phyloP scores from a whole-genome alignment of 1,139 yeast genomes.

The Taphrina wiesneri region DNA sequence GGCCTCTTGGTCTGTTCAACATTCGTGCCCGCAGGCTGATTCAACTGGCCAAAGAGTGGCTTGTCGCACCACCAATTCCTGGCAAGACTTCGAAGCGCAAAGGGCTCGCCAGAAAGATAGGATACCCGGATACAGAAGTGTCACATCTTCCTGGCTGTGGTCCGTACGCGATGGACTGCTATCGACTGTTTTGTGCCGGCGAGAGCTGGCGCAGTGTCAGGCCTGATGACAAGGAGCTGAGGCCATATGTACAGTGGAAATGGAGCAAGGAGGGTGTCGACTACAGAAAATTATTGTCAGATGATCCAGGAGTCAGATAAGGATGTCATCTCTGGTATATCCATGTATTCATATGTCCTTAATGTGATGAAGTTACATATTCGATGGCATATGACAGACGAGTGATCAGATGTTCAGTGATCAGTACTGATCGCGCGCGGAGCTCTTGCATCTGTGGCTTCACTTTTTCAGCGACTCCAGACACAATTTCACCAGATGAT shows the following conservation, averaged over 20 bases:
- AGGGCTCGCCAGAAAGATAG: constrained; percentile 8
- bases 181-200: constrained; percentile 12
- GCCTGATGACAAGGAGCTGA: constrained; percentile 20
- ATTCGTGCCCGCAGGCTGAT: background rate
- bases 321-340: background rate
- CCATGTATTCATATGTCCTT: no score
- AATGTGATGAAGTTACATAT: background rate
- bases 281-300: constrained; percentile 1
- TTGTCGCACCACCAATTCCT: background rate
- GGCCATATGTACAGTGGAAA: constrained; percentile 11
- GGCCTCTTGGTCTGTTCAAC: constrained; percentile 9
- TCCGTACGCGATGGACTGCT: constrained; percentile 23
- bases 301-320: background rate
- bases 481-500: constrained; percentile 6
- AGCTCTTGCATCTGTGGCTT: background rate
- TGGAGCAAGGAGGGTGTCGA: constrained; percentile 20
- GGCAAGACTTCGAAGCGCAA: background rate
- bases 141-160: constrained; percentile 20
- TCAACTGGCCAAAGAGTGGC: background rate
- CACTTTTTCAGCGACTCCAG: constrained; percentile 4
- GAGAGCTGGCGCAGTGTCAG: constrained; percentile 15
- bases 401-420: background rate
- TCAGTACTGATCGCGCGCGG: background rate
- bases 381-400: no score
- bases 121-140: constrained; percentile 14